Base-by-base conservation (phyloP, 139 green algal species). In the Picochlorum costavermella region DNA sequence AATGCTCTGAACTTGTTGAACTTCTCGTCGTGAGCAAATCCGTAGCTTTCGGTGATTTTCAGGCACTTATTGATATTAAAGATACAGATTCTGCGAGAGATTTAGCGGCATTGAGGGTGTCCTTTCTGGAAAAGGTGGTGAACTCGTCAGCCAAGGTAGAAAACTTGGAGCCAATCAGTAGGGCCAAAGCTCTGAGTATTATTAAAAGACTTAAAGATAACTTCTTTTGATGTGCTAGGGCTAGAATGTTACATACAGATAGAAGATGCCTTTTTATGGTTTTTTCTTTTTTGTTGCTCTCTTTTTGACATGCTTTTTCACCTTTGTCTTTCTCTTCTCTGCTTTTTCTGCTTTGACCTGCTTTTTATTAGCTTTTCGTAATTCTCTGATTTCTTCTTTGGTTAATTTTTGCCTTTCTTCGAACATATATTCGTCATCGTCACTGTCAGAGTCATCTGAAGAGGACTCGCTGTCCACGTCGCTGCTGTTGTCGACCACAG, bases 261-360 rank as follows among this genome's bases (percentile, higher is more conserved):
- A 64, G 16, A 29, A 6, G 58, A 57, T 17, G 58, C 58, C 44
- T 11, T 66, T 60, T 36, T 48, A 72, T 71, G 80, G 71, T 70
- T 86, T 88, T 44, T 84, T 80, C 31, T 84, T 79, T 9, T 78
- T 77, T 3, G 75, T 75, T 2, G 79, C 72, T 14, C 74, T 74
- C 75, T 96, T 97, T 69, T 98, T 98, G 14, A 91, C 70, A 20
- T 96, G 81, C 72, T 98, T 98, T 9, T 88, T 87, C 25, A 89
- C 71, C 70, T 99, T 99, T 13, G 37, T 75, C 67, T 96, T 95
- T 3, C 94, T 78, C 63, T 82, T 78, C 71, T 97, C 92, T 0
- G 83, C 64, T 59, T 91, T 91, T 2, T 83, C 81, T 60, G 88
- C 94, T 73, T 98, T 98, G 1, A 95, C 71, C 43, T 67, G 53